phyloP scores from a whole-genome alignment of 2,329 filamentous ascomycete genomes.

The Tolypocladium paradoxum region DNA sequence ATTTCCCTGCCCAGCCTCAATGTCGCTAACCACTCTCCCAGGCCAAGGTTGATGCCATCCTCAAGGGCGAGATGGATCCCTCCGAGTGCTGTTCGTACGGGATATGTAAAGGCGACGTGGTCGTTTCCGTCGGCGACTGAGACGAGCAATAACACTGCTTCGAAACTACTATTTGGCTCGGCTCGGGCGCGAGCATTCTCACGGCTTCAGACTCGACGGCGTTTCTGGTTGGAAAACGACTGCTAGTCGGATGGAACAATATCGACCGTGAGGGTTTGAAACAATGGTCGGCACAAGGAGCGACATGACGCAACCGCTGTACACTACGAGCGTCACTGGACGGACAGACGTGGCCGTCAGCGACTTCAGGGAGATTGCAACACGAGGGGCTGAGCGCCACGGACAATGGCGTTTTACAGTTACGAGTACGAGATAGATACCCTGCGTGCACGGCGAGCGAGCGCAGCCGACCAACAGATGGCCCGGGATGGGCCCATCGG shows the following conservation, averaged over 20 bases:
- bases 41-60: conserved; percentile 30
- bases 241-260: not conserved
- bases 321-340: not conserved
- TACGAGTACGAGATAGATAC: not conserved
- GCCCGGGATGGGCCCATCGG: not conserved
- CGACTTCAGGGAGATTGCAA: not conserved
- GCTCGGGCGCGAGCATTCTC: not conserved
- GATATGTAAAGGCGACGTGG: conserved; percentile 37
- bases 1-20: not conserved
- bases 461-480: not conserved
- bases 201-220: not conserved
- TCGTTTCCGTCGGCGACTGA: conserved; percentile 31
- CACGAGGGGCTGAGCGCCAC: not conserved
- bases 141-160: not conserved
- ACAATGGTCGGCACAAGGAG: too few species aligned
- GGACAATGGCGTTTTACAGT: not conserved
- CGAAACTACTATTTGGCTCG: not conserved
- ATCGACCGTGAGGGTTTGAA: too few species aligned
- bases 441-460: not conserved
- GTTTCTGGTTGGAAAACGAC: not conserved
- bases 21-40: conserved; percentile 4
- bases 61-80: conserved; percentile 34
- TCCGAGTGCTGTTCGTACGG: conserved; percentile 45
- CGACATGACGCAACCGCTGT: not conserved
- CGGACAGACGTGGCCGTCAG: not conserved